phyloP scores from a whole-genome alignment of 2,329 filamentous ascomycete species.

The Alternaria arborescens region DNA sequence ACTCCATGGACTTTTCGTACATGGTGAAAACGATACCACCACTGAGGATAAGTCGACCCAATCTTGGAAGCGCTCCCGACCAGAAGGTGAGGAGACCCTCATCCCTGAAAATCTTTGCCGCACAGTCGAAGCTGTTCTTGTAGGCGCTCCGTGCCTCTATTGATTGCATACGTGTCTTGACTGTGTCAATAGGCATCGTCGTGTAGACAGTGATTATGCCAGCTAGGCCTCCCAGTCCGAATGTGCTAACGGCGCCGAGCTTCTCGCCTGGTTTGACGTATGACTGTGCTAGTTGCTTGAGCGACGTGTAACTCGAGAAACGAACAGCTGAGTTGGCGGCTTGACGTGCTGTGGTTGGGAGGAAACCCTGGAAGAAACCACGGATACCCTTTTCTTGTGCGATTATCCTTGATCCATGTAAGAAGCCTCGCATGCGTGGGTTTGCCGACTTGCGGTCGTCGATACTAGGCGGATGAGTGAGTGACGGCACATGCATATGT shows the following conservation, averaged over 20 bases:
- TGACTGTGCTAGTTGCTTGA: slow-evolving; percentile 89
- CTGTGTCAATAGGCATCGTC: slow-evolving; percentile 81
- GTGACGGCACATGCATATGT: background rate
- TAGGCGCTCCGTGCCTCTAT: slow-evolving; percentile 83
- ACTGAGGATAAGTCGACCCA: slow-evolving; percentile 86
- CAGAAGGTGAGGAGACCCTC: slow-evolving; percentile 92
- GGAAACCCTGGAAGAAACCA: slow-evolving; percentile 97
- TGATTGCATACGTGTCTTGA: slow-evolving; percentile 98
- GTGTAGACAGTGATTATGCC: slow-evolving; percentile 86
- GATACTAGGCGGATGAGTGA: slow-evolving; percentile 65
- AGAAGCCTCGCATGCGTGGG: slow-evolving; percentile 88
- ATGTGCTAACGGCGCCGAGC: slow-evolving; percentile 85
- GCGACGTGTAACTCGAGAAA: slow-evolving; percentile 88
- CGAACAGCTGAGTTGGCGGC: slow-evolving; percentile 92
- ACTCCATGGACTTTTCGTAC: slow-evolving; percentile 95
- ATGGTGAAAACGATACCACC: slow-evolving; percentile 98
- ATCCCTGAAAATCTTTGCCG: slow-evolving; percentile 81
- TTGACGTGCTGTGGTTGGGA: slow-evolving; percentile 92
- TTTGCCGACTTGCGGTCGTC: slow-evolving; percentile 89
- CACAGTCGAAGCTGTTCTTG: slow-evolving; percentile 87
- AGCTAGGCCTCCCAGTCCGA: slow-evolving; percentile 87
- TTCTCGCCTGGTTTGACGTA: slow-evolving; percentile 96
- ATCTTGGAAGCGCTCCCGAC: slow-evolving; percentile 87
- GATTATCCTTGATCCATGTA: slow-evolving; percentile 89
- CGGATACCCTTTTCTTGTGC: slow-evolving; percentile 84